phyloP scores from a whole-genome alignment of 371 early-diverging fungal species.

The Mucor irregularis region DNA sequence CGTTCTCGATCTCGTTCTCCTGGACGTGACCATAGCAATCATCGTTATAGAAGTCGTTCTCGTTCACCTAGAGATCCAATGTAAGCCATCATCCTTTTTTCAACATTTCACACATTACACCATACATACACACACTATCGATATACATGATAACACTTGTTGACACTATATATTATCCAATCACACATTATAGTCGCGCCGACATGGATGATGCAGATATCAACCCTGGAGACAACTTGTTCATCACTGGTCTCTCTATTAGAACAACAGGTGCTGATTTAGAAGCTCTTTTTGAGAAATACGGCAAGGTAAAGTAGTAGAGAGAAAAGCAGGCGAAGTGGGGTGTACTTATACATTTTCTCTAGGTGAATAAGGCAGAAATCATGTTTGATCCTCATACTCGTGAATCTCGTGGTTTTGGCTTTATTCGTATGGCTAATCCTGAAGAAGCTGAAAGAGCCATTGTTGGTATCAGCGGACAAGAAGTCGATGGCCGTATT shows the following conservation, averaged over 20 bases:
- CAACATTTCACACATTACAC: background rate
- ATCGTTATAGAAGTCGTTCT: constrained; percentile 54
- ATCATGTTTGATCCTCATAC: constrained; percentile 83
- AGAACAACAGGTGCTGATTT: constrained; percentile 65
- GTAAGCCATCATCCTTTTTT: constrained; percentile 21
- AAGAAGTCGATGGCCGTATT: constrained; percentile 73
- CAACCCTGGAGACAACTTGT: constrained; percentile 81
- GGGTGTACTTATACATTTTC: background rate
- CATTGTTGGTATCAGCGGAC: constrained; percentile 55
- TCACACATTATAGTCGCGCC: background rate
- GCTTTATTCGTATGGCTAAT: constrained; percentile 77
- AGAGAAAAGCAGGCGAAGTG: background rate
- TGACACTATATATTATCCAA: too few species aligned
- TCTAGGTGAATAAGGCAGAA: constrained; percentile 67
- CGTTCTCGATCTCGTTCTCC: constrained; percentile 53
- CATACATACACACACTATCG: constrained; percentile 5
- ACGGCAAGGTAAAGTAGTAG: constrained; percentile 63
- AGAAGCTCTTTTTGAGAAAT: constrained; percentile 73
- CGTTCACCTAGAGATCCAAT: constrained; percentile 37
- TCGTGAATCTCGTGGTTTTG: constrained; percentile 83
- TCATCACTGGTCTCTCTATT: constrained; percentile 70
- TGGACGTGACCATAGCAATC: constrained; percentile 41
- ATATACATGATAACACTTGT: too few species aligned
- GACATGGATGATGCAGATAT: too few species aligned
- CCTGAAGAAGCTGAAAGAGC: constrained; percentile 79